Percentiles rank a stretch among this genome's conserved stretches.
Evolutionary conservation across 805 yeast species (phyloP).

Genomic region (Hanseniaspora meyeri): DNA sequence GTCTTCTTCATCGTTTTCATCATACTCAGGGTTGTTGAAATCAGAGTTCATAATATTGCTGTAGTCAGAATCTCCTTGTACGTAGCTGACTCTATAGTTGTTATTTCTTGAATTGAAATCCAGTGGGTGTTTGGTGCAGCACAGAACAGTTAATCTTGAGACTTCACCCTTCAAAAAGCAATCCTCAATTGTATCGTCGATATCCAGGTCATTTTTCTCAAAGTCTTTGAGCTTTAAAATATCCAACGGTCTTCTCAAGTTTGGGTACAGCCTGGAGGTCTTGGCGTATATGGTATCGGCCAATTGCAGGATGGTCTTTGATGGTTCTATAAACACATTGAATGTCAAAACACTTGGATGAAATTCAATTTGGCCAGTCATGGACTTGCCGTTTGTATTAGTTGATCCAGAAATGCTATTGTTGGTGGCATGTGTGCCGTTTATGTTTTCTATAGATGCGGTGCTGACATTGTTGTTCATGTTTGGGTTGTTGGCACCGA

Average conservation of each 20-base stretch:
- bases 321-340: constrained; percentile 47
- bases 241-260: constrained; percentile 37
- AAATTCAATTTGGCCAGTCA: background rate
- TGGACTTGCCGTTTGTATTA: background rate
- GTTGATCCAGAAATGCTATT: background rate
- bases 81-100: background rate
- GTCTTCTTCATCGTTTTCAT: background rate
- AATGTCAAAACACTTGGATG: constrained; percentile 33
- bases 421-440: background rate
- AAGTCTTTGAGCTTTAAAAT: constrained; percentile 56
- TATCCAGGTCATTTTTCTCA: constrained; percentile 64
- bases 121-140: constrained; percentile 33
- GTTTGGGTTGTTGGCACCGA: background rate
- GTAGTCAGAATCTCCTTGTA: background rate
- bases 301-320: constrained; percentile 36
- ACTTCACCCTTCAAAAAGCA: constrained; percentile 35
- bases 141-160: constrained; percentile 36
- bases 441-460: background rate
- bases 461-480: background rate
- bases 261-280: constrained; percentile 54
- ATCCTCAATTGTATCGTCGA: constrained; percentile 55
- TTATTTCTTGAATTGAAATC: constrained; percentile 17
- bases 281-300: constrained; percentile 44
- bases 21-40: constrained; percentile 2
- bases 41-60: background rate